Evolutionary conservation across 1,284 basidiomycete species (phyloP).

Genomic region (Ganoderma boninense): DNA sequence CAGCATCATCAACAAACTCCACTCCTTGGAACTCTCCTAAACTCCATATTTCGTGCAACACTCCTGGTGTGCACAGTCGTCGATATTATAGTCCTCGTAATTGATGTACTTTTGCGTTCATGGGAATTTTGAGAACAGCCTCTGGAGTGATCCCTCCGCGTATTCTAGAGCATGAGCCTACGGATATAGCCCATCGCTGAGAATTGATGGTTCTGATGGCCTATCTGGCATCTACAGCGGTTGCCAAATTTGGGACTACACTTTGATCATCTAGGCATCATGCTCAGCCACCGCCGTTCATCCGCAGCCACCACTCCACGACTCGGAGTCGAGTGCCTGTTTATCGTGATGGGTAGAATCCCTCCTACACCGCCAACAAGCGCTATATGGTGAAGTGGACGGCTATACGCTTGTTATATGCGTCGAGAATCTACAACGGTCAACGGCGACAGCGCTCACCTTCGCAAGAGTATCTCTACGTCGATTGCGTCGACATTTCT

Average conservation of each 20-base stretch:
- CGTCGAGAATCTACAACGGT: not conserved
- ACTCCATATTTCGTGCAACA: not conserved
- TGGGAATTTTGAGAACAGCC: not conserved
- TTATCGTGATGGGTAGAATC: not conserved
- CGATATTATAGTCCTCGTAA: not conserved
- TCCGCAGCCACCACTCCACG: not conserved
- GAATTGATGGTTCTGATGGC: not conserved
- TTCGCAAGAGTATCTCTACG: not conserved
- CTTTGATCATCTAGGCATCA: conserved; percentile 6
- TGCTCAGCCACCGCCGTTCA: not conserved
- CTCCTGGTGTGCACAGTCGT: not conserved
- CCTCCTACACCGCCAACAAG: not conserved
- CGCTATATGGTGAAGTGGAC: not conserved
- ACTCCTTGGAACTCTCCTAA: not conserved
- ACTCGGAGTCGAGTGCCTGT: not conserved
- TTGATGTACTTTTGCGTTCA: not conserved
- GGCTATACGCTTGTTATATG: no score
- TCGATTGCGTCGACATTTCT: not conserved
- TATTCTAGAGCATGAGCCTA: no score
- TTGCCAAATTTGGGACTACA: conserved; percentile 21
- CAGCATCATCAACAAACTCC: not conserved
- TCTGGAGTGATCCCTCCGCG: no score
- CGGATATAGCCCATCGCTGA: no score
- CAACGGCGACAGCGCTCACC: not conserved
- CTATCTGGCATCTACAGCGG: conserved; percentile 13